phyloP scores from a whole-genome alignment of 371 early-diverging fungal genomes.

The Mortierella sp. region DNA sequence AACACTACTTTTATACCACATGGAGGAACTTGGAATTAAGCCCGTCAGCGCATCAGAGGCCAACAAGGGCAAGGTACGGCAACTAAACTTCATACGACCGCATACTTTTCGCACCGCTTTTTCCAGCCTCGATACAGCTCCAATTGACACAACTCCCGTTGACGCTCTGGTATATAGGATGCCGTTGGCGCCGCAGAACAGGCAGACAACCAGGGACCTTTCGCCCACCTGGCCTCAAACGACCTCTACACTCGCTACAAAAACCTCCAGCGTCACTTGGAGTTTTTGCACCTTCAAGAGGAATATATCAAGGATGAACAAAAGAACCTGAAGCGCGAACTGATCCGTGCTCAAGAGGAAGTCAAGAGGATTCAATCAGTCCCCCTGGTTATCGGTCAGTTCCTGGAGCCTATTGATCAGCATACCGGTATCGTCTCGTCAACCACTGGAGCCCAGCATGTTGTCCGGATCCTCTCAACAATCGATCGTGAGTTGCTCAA shows the following conservation, averaged over 20 bases:
- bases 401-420: slow-evolving; percentile 98
- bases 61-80: slow-evolving; percentile 34
- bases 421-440: slow-evolving; percentile 98
- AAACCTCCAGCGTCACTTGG: slow-evolving; percentile 95
- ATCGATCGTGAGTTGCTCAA: slow-evolving; percentile 99
- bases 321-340: slow-evolving; percentile 97
- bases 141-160: not conserved
- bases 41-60: slow-evolving; percentile 33
- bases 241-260: slow-evolving; percentile 96
- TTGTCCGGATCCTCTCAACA: slow-evolving; percentile 98
- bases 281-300: slow-evolving; percentile 97
- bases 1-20: slow-evolving; percentile 24
- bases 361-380: slow-evolving; percentile 99
- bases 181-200: slow-evolving; percentile 20
- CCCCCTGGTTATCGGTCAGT: slow-evolving; percentile 99
- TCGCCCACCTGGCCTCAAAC: slow-evolving; percentile 75
- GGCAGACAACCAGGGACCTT: slow-evolving; percentile 48
- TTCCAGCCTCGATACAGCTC: not conserved
- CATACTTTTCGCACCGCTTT: not conserved
- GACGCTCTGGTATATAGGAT: slow-evolving; percentile 8
- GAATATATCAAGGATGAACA: slow-evolving; percentile 99
- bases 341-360: slow-evolving; percentile 97
- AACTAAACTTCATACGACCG: not conserved
- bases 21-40: slow-evolving; percentile 59
- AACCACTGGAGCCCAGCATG: slow-evolving; percentile 96